Evolutionary conservation across 176 grass and related monocot genomes (phyloP).

Genomic region (Aegilops umbellulata): DNA sequence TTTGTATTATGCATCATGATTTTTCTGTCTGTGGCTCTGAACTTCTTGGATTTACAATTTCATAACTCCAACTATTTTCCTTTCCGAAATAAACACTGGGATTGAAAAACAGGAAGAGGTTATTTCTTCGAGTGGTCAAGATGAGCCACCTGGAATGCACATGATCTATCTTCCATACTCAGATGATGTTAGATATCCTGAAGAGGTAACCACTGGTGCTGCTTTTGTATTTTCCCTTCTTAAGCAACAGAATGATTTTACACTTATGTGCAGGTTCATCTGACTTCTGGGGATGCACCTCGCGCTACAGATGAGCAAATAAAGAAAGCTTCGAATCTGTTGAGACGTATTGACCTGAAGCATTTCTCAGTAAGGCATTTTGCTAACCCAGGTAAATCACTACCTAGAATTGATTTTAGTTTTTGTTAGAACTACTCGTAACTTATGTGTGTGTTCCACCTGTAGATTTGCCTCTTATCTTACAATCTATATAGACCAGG

Average conservation of each 20-base stretch:
- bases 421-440: neutral
- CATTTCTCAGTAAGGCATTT: conserved; percentile 67
- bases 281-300: conserved; percentile 46
- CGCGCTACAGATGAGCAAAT: conserved; percentile 84
- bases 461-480: neutral
- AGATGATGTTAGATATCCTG: conserved; percentile 82
- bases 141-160: conserved; percentile 87
- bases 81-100: conserved; percentile 26
- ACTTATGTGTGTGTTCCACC: neutral
- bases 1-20: neutral
- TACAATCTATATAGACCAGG: neutral
- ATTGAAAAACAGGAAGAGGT: conserved; percentile 73
- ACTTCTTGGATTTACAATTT: conserved; percentile 18
- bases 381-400: conserved; percentile 73
- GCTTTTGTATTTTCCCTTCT: conserved; percentile 17
- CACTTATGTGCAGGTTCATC: conserved; percentile 55
- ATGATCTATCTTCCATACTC: conserved; percentile 98
- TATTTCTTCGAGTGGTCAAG: conserved; percentile 61
- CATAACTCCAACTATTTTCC: neutral
- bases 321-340: conserved; percentile 67
- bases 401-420: neutral
- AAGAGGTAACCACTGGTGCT: conserved; percentile 58
- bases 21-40: neutral
- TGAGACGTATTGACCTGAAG: conserved; percentile 81
- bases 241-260: conserved; percentile 11